Conservation (phyloP, 2,329 filamentous ascomycete species). For the Clonostachys sp. region DNA sequence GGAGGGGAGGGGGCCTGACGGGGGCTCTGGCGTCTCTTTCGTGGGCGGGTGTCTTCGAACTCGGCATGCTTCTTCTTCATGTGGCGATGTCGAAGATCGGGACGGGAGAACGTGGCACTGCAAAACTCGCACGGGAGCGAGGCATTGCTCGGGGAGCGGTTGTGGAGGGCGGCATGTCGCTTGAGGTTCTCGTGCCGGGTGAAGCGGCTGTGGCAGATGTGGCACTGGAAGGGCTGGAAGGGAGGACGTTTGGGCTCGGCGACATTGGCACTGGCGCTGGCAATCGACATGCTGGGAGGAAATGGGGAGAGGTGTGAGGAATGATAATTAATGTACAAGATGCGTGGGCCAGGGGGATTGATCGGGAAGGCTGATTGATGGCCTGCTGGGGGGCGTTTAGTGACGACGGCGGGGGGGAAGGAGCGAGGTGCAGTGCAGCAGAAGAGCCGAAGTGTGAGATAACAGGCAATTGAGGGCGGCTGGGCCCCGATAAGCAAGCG, state of each 20-base stretch:
- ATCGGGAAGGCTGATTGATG: too few species aligned
- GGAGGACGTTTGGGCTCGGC: not conserved
- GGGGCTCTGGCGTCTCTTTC: not conserved
- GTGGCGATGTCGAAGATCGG: conserved; percentile 30
- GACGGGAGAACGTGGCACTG: conserved; percentile 29
- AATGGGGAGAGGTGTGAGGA: too few species aligned
- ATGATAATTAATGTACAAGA: too few species aligned
- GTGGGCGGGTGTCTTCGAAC: not conserved
- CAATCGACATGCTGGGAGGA: too few species aligned
- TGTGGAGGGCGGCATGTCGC: conserved; percentile 31
- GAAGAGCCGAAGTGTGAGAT: too few species aligned
- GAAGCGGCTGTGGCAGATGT: conserved; percentile 22
- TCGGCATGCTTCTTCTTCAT: conserved; percentile 30
- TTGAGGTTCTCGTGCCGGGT: conserved; percentile 18
- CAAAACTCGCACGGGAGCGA: conserved; percentile 28
- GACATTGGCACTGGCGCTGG: too few species aligned
- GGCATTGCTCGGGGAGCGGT: conserved; percentile 17
- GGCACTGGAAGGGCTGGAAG: conserved; percentile 32
- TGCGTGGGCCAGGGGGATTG: too few species aligned
- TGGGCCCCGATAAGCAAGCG: too few species aligned
- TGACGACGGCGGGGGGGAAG: too few species aligned
- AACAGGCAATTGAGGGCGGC: too few species aligned
- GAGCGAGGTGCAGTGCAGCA: too few species aligned
- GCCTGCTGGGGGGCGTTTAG: too few species aligned
- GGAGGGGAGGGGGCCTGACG: not conserved